Evolutionary conservation across 2,329 filamentous ascomycete genomes (phyloP).

Genomic region (Alternaria burnsii): DNA sequence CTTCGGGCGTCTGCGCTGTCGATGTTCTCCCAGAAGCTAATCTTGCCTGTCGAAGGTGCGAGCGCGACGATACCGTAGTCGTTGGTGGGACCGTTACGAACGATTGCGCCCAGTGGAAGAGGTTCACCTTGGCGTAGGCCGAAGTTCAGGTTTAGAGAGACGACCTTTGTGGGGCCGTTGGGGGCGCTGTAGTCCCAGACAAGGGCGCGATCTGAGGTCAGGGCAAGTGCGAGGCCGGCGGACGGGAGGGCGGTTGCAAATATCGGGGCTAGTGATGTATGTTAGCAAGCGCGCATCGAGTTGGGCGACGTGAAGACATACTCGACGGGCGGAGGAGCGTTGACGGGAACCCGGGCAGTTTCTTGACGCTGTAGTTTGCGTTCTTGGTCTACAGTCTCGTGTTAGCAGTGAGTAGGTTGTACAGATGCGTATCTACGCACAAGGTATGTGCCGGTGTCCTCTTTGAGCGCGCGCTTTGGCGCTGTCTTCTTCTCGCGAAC

Average conservation of each 20-base stretch:
- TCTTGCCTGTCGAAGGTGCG: constrained; percentile 81
- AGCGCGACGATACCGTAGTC: constrained; percentile 88
- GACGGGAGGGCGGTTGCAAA: constrained; percentile 62
- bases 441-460: constrained; percentile 72
- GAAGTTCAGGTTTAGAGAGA: constrained; percentile 81
- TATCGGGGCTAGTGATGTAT: constrained; percentile 40
- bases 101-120: constrained; percentile 82
- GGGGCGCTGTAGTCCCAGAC: constrained; percentile 85
- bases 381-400: constrained; percentile 72
- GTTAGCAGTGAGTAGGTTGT: constrained; percentile 11
- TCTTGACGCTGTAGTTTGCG: constrained; percentile 83
- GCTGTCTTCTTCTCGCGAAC: constrained; percentile 52
- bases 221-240: constrained; percentile 76
- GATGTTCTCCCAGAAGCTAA: constrained; percentile 96
- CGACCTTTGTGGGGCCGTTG: constrained; percentile 72
- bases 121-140: constrained; percentile 73
- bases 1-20: constrained; percentile 86
- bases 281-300: constrained; percentile 26
- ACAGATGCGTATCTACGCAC: constrained; percentile 55
- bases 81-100: constrained; percentile 78
- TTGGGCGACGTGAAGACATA: constrained; percentile 55
- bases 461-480: constrained; percentile 67
- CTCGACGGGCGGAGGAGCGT: constrained; percentile 73
- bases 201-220: constrained; percentile 83
- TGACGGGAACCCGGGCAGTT: constrained; percentile 82